phyloP scores from a whole-genome alignment of 805 yeast species.

The Pichia paraexigua region DNA sequence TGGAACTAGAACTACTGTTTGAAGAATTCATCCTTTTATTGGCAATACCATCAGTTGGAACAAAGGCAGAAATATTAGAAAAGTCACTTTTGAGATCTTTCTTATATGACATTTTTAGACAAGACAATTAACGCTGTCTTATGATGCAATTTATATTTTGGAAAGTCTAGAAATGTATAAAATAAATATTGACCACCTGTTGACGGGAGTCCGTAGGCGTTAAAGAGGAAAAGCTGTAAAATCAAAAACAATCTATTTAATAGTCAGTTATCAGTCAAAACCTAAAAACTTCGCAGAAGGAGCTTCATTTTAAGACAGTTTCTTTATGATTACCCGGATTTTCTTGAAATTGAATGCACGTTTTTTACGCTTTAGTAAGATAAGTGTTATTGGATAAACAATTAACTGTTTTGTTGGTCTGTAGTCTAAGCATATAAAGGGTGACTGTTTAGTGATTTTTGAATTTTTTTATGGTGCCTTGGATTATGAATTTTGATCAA shows the following conservation, averaged over 20 bases:
- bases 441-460: no score
- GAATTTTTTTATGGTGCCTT: no score
- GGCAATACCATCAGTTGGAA: background rate
- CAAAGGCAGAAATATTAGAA: background rate
- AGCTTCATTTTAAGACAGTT: background rate
- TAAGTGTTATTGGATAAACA: no score
- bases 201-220: background rate
- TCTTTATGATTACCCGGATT: background rate
- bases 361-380: background rate
- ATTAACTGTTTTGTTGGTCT: no score
- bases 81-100: slow-evolving; percentile 1
- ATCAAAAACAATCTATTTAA: background rate
- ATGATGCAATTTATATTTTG: background rate
- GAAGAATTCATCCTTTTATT: background rate
- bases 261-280: background rate
- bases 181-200: background rate
- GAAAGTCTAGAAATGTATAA: background rate
- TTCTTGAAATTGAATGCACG: background rate
- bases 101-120: background rate
- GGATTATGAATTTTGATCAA: no score
- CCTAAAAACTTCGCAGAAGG: background rate
- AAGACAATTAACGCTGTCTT: background rate
- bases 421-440: no score
- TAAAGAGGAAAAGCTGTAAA: background rate
- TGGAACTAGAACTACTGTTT: background rate